A percentile compares a stretch with the other conserved stretches of the same genome.
phyloP scores from a whole-genome alignment of 2,329 filamentous ascomycete species.

The Xylariaceae sp. region DNA sequence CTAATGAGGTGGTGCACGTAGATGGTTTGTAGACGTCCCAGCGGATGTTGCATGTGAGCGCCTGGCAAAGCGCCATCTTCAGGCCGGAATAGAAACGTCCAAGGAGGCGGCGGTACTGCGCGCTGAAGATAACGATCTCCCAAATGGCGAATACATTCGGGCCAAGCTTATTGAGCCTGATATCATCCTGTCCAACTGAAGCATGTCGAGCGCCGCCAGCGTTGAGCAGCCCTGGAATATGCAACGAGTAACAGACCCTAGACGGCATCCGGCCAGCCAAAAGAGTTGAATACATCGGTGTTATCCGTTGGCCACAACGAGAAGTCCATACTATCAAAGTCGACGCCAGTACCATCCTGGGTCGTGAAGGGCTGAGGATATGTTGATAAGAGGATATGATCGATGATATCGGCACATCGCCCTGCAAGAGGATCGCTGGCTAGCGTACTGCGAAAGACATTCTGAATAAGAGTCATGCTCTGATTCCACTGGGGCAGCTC shows the following conservation, averaged over 20 bases:
- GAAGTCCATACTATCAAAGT: conserved; percentile 19
- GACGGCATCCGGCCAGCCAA: conserved; percentile 15
- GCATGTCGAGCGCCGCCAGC: too few species aligned
- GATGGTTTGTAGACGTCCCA: too few species aligned
- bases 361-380: conserved; percentile 5
- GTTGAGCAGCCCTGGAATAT: background rate
- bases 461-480: conserved; percentile 20
- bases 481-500: conserved; percentile 19
- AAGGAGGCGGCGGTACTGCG: too few species aligned
- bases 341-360: conserved; percentile 10
- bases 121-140: too few species aligned
- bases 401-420: conserved; percentile 22
- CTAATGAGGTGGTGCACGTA: too few species aligned
- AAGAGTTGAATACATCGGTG: conserved; percentile 13
- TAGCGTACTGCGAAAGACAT: conserved; percentile 17
- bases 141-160: too few species aligned
- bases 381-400: conserved; percentile 17
- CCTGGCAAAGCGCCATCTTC: too few species aligned
- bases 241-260: conserved; percentile 5
- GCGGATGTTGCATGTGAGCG: too few species aligned
- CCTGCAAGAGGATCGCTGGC: conserved; percentile 17
- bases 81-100: too few species aligned
- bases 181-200: too few species aligned
- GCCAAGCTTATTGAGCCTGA: too few species aligned
- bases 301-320: conserved; percentile 16